Evolutionary conservation across 306 rosid genomes (phyloP), one percentile per base, ranked within the genome.

Genomic region (Castanea crenata): DNA sequence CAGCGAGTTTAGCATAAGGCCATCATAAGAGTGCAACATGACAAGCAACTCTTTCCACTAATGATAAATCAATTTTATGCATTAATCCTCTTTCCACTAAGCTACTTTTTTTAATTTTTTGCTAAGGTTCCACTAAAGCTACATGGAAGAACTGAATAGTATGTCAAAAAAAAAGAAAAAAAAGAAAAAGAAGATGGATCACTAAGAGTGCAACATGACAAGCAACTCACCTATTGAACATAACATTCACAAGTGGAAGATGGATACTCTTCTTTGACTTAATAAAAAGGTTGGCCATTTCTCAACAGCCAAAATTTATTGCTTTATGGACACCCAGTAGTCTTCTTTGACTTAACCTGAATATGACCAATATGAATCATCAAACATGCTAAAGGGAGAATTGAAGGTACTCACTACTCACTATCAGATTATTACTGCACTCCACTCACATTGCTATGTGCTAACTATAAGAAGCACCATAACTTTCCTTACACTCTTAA

Each of bases 1-100:
- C 32, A 8, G 44, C 29, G 38, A 63, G 76, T 59, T 78, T 70
- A 59, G 49, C 58, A 63, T 32, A 55, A 82, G 51, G 32, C 56
- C 62, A 21, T 21, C 2, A 18, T 54, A 57, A 62, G 32, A 23
- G 23, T 23, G 23, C 1, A 23, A 23, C 23, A 23, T 23, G 23
- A 23, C 23, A 23, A 23, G 23, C 23, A 23, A 23, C 23, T 23
- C 0, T 23, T 23, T 23, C 23, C 23, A 23, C 23, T 23, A 23
- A 63, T 5, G 69, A 63, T 15, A 35, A 29, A 27, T 63, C 69
- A 23, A 27, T 49, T 63, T 63, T 16, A 63, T 59, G 65, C 32
- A 59, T 59, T 11, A 20, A 58, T 23, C 64, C 4, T 11, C 64
- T 58, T 58, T 58, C 64, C 14, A n/a, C 13, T 21, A 4, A 58